Base-by-base conservation (phyloP, 352 stramenopile species). In the Globisporangium rhizosaccharum region DNA sequence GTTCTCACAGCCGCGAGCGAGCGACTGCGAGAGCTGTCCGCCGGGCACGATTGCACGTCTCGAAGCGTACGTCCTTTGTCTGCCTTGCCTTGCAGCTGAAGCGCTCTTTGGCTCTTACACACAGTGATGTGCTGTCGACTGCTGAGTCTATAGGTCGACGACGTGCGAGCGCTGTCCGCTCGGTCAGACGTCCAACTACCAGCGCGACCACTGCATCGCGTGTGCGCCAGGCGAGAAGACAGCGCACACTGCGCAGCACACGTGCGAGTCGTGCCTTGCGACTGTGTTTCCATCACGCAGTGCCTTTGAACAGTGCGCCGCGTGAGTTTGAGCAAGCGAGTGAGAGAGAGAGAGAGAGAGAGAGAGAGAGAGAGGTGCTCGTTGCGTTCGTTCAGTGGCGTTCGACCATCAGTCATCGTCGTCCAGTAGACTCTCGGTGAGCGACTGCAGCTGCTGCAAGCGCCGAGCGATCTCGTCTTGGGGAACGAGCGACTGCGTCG, bases 341-440 rank as follows among this genome's bases (percentile, higher is more conserved):
- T 23, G 10, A 6, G 18, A 17, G n/a, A 26, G 6, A 39, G 20
- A 18, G 36, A 20, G 9, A 10, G n/a, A 33, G 33, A 6, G 18
- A 17, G n/a, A 26, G 6, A 39, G 20, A 18, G 36, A 20, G 9
- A 10, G n/a, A 33, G 33, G 14, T 14, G n/a, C 33, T 54, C 20
- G 11, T n/a, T 26, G 7, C 37, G n/a, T 9, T 50, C n/a, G 41
- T n/a, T 45, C 17, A n/a, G 41, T 7, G 5, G 41, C 41, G 9
- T 9, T 20, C 41, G 17, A 45, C 14, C 6, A 7, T 20, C 14
- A 17, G 41, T n/a, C 41, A n/a, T 45, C 41, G 33, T 90, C 75
- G 1, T 68, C 72, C 18, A 90, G 46, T 23, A 90, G 65, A 37
- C 73, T 85, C 30, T 78, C 74, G 2, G 75, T 87, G 37, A 90